Percentiles rank a stretch among this genome's conserved stretches.
Conservation (phyloP, 2,329 filamentous ascomycete species). For the Phaeosphaeriaceae sp. region DNA sequence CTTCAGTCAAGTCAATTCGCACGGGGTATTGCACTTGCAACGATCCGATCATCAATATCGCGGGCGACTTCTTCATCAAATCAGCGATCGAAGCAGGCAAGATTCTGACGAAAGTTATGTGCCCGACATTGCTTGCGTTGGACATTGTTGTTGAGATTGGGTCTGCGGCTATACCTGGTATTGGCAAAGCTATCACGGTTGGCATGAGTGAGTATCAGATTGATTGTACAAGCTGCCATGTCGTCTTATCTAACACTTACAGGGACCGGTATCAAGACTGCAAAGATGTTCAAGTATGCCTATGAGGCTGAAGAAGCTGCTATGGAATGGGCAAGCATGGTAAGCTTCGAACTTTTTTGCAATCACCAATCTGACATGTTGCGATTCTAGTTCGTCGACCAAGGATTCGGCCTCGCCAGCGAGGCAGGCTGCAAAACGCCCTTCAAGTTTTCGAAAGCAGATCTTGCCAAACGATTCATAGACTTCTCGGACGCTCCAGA, state of each 20-base stretch:
- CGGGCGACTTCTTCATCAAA: slow-evolving; percentile 10
- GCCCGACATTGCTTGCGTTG: slow-evolving; percentile 7
- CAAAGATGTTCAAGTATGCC: slow-evolving; percentile 10
- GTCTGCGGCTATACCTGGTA: slow-evolving; percentile 5
- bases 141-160: slow-evolving; percentile 13
- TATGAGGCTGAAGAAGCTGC: slow-evolving; percentile 12
- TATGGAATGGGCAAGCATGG: slow-evolving; percentile 12
- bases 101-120: slow-evolving; percentile 7
- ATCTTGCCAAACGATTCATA: slow-evolving; percentile 4
- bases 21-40: slow-evolving; percentile 11
- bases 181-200: slow-evolving; percentile 9
- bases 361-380: neutral
- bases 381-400: neutral
- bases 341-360: neutral
- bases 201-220: slow-evolving; percentile 6
- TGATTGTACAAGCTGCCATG: neutral
- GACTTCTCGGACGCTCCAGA: slow-evolving; percentile 11
- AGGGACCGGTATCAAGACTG: slow-evolving; percentile 2
- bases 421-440: slow-evolving; percentile 6
- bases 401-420: neutral
- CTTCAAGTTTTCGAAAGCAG: slow-evolving; percentile 3
- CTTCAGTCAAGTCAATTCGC: neutral
- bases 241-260: neutral
- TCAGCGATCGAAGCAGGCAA: slow-evolving; percentile 6
- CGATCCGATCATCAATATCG: slow-evolving; percentile 7